Evolutionary conservation across 257 asterid species (phyloP), one percentile per base, ranked within the genome.

Genomic region (Solanum bulbocastanum): DNA sequence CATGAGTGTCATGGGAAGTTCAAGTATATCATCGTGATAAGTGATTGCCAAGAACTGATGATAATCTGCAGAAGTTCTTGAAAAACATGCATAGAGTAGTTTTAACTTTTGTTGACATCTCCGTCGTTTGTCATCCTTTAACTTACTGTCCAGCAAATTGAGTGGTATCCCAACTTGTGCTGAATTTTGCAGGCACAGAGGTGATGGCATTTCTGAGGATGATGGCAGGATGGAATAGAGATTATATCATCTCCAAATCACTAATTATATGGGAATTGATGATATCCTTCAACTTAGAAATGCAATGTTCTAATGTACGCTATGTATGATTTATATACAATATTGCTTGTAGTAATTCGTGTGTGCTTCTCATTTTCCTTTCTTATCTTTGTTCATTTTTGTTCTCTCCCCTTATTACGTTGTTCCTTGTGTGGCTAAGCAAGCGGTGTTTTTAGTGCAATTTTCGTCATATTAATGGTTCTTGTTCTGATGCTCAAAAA

Each of bases 181-280:
- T 86, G 44, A 65, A 84, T 86, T 81, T 91, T 78, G 86, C 96
- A 95, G 98, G 94, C 96, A 93, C 87, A 93, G 92, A 13, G 97
- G 98, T 56, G 95, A 95, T 87, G 96, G 95, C 42, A 87, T 69
- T 5, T 91, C 97, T 0, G 96, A 94, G 49, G 96, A 90, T 72
- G 93, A 90, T 87, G 92, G 92, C 92, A 92, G 95, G 91, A 88
- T 39, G 75, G 94, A 91, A 92, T 87, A 75, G 92, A 91, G 83
- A 83, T 69, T 75, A 85, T 46, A 78, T 84, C 71, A 72, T 83
- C 89, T 73, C 39, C 56, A 25, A 35, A 44, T 87, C 56, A 75
- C 91, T 87, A 10, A n/a, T 58, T 13, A 33, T 33, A 32, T 20
- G 86, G 71, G 27, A 46, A 18, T 87, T 91, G 68, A 46, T 86